A percentile compares a stretch with the other conserved stretches of the same genome.
Conservation (phyloP, 179 eudicot genomes). For the Dionaea muscipula region DNA sequence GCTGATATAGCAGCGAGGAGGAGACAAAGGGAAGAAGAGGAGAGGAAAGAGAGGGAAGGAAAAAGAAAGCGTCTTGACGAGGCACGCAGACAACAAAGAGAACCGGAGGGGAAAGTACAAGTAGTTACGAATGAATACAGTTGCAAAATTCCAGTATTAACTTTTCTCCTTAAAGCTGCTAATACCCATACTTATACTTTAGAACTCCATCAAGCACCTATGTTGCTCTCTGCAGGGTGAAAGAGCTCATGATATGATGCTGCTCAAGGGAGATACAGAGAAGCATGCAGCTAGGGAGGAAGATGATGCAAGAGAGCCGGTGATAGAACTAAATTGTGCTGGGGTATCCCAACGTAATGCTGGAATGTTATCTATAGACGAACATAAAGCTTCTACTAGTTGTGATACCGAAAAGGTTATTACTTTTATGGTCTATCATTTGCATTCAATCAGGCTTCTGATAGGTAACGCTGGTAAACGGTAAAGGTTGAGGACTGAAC, state of each 20-base stretch:
- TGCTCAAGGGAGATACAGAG: conserved; percentile 15
- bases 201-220: conserved; percentile 12
- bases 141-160: conserved; percentile 16
- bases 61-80: conserved; percentile 65
- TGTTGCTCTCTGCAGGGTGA: conserved; percentile 26
- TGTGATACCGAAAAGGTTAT: conserved; percentile 30
- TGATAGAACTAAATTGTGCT: conserved; percentile 10
- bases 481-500: no score
- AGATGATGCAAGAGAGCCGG: conserved; percentile 19
- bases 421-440: no score
- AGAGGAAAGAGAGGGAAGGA: conserved; percentile 56
- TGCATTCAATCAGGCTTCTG: no score
- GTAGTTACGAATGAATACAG: conserved; percentile 33
- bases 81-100: conserved; percentile 41
- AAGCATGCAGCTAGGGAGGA: conserved; percentile 15
- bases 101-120: conserved; percentile 41
- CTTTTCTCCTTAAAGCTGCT: background rate
- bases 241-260: conserved; percentile 22
- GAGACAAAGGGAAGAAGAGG: conserved; percentile 83
- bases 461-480: no score
- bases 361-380: conserved; percentile 11
- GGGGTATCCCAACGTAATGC: conserved; percentile 1
- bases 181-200: conserved; percentile 4
- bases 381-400: conserved; percentile 19
- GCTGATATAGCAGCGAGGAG: conserved; percentile 63